Conservation (phyloP, 2,329 filamentous ascomycete species). For the Exophiala sideris region DNA sequence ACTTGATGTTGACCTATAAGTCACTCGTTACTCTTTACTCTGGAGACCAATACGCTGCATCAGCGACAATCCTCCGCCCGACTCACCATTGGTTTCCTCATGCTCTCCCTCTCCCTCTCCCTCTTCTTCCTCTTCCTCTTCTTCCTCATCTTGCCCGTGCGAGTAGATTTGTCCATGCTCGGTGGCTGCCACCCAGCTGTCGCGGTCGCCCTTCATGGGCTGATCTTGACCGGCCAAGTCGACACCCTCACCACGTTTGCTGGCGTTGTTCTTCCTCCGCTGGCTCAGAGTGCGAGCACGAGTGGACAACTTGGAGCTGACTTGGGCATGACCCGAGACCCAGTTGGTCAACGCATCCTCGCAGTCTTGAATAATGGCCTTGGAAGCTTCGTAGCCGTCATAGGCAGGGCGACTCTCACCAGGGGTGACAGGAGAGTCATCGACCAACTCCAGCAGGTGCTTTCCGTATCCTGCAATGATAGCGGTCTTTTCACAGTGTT, state of each 20-base stretch:
- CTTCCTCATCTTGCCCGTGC: constrained; percentile 38
- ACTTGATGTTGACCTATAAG: constrained; percentile 18
- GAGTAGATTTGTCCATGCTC: constrained; percentile 47
- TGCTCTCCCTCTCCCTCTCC: constrained; percentile 23
- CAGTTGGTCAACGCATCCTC: constrained; percentile 97
- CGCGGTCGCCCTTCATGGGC: constrained; percentile 72
- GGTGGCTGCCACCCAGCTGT: constrained; percentile 74
- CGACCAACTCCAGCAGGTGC: constrained; percentile 93
- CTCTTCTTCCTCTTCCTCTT: constrained; percentile 38
- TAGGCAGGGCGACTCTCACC: constrained; percentile 95
- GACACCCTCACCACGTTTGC: constrained; percentile 55
- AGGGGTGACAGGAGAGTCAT: constrained; percentile 94
- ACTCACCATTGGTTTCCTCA: constrained; percentile 27
- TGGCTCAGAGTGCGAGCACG: constrained; percentile 85
- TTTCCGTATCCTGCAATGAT: constrained; percentile 98
- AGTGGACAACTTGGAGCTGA: constrained; percentile 80
- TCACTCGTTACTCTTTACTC: neutral
- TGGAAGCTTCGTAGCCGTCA: constrained; percentile 96
- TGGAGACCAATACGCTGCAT: neutral
- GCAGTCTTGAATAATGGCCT: constrained; percentile 98
- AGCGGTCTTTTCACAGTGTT: constrained; percentile 97
- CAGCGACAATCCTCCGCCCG: neutral
- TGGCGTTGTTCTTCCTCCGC: constrained; percentile 71
- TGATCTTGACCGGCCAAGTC: constrained; percentile 82
- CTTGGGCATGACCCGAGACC: constrained; percentile 85